These are phyloP conservation scores for Aspergillus sclerotioniger DNA, from an alignment of 495 filamentous ascomycete species.

Conservation along the genomic window DNA sequence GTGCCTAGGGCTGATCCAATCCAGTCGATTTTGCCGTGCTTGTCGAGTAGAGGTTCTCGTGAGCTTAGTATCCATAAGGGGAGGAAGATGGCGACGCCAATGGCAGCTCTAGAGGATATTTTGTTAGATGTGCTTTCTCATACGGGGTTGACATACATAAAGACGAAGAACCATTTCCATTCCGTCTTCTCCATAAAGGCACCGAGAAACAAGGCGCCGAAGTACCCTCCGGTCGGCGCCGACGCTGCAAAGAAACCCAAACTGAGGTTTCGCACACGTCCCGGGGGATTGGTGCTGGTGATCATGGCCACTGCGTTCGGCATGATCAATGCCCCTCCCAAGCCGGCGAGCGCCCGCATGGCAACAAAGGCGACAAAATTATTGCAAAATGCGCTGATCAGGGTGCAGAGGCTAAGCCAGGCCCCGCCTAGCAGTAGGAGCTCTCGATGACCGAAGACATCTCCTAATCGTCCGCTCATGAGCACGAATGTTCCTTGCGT, in stretches of 20 bases:
- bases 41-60: slow-evolving; percentile 39
- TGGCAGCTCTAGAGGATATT: slow-evolving; percentile 24
- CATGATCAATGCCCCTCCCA: slow-evolving; percentile 18
- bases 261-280: slow-evolving; percentile 40
- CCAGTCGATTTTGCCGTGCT: slow-evolving; percentile 44
- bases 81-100: slow-evolving; percentile 34
- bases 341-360: slow-evolving; percentile 17
- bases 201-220: slow-evolving; percentile 43
- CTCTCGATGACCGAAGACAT: slow-evolving; percentile 49
- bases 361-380: slow-evolving; percentile 39
- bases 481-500: slow-evolving; percentile 52
- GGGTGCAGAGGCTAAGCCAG: slow-evolving; percentile 36
- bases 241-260: slow-evolving; percentile 51
- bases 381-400: slow-evolving; percentile 42
- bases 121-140: not conserved
- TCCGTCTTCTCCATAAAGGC: slow-evolving; percentile 39
- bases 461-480: slow-evolving; percentile 48
- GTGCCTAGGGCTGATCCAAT: slow-evolving; percentile 48
- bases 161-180: slow-evolving; percentile 53
- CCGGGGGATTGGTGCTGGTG: slow-evolving; percentile 17
- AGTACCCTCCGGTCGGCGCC: slow-evolving; percentile 46
- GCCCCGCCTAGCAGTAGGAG: slow-evolving; percentile 38
- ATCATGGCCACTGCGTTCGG: slow-evolving; percentile 22
- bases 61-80: slow-evolving; percentile 34
- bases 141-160: slow-evolving; percentile 32